phyloP scores from a whole-genome alignment of 805 yeast species.

The Kodamaea nitidulidarum region DNA sequence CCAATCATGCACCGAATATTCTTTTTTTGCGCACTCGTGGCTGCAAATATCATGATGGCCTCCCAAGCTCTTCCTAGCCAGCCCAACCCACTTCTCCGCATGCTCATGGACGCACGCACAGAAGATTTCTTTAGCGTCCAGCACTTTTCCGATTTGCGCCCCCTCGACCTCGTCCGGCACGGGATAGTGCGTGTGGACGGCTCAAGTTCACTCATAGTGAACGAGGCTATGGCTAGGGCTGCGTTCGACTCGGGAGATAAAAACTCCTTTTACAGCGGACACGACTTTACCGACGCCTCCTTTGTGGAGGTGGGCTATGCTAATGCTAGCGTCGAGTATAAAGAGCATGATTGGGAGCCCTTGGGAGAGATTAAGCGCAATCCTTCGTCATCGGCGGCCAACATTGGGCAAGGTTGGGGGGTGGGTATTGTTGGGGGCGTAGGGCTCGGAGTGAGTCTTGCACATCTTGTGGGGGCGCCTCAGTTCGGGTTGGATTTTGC shows the following conservation, averaged over 20 bases:
- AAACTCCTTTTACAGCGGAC: neutral
- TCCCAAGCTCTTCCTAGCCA: neutral
- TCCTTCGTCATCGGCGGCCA: conserved; percentile 6
- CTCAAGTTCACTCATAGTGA: conserved; percentile 8
- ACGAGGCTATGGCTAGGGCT: conserved; percentile 1
- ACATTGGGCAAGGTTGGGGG: conserved; percentile 9
- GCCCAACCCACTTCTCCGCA: conserved; percentile 7
- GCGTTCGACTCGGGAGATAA: conserved; percentile 3
- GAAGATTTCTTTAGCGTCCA: conserved; percentile 2
- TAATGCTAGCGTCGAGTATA: neutral
- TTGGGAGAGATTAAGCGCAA: conserved; percentile 10
- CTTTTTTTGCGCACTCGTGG: neutral
- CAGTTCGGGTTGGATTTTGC: conserved; percentile 1
- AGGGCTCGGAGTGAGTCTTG: neutral
- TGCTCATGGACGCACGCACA: conserved; percentile 1
- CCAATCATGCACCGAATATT: no score
- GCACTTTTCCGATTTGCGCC: conserved; percentile 11
- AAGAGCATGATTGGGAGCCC: conserved; percentile 5
- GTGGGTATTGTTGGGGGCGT: neutral
- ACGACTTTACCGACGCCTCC: neutral
- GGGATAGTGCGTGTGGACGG: conserved; percentile 14
- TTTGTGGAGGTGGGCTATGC: conserved; percentile 5
- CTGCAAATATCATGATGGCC: neutral
- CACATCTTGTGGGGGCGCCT: neutral
- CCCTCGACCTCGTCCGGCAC: conserved; percentile 41